Base-by-base conservation (phyloP, 768 basidiomycete genomes). In the Rhodotorula kratochvilovae region DNA sequence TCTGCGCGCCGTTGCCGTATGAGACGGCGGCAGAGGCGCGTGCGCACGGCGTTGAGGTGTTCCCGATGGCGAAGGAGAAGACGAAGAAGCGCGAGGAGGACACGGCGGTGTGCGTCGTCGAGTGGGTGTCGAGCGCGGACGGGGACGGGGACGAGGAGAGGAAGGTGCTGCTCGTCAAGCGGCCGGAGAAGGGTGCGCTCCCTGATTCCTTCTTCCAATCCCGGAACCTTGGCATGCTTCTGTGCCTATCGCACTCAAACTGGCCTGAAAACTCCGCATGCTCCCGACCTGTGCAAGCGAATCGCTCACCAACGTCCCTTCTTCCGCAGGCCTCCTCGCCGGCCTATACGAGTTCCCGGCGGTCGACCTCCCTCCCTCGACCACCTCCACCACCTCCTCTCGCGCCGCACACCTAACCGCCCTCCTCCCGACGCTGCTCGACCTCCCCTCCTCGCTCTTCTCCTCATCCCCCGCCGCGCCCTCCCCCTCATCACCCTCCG, bases 311-410 rank as follows among this genome's bases (percentile, higher is more conserved):
- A 10, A 48, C 23, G 45, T 31, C 2, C 19, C 8, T 11, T 4
- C 12, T 1, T 2, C 8, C 31, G 4, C 74, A 96, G 94, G 94
- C 33, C 87, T 97, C 57, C 83, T 97, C 63, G 94, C 91, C 29
- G 92, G 94, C 17, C 82, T 97, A 53, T 87, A 88, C 79, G 92
- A 97, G 77, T 93, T 93, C 81, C 90, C 92, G 66, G 86, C 90
- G 50, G 79, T 85, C 65, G 83, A 88, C 78, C 83, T 89, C 8
- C 70, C 73, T 0, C n/a, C 63, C 25, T 3, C 57, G 46, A 17
- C 46, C 1, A 23, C 19, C 39, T 66, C 73, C 8, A 62, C 68
- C 31, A 5, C 73, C 0, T 29, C 60, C 10, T 17, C 60, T 2
- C 67, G 73, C 11, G 31, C 25, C 1, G 59, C 39, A 25, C 33